Evolutionary conservation across 2,329 filamentous ascomycete species (phyloP).

Genomic region (Fusarium sp.): DNA sequence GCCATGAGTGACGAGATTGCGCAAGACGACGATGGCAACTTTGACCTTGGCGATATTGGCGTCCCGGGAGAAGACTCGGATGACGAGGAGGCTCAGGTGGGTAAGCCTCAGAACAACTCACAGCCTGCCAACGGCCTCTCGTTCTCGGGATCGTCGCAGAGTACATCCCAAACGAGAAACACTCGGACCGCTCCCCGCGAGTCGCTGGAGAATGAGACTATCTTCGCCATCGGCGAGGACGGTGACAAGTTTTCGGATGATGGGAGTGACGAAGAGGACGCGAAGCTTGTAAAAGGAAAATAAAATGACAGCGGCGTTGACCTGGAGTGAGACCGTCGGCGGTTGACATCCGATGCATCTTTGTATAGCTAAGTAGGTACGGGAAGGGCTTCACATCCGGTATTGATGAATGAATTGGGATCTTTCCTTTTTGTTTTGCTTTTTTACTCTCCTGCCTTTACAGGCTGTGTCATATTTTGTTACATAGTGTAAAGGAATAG

Average conservation of each 20-base stretch:
- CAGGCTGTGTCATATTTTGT: constrained; percentile 12
- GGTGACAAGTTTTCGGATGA: constrained; percentile 87
- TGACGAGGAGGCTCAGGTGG: constrained; percentile 69
- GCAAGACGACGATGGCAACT: constrained; percentile 95
- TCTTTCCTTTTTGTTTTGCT: constrained; percentile 19
- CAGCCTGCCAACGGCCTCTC: constrained; percentile 48
- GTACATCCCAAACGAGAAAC: constrained; percentile 40
- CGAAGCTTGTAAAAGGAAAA: constrained; percentile 66
- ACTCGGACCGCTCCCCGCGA: constrained; percentile 63
- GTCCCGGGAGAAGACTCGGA: constrained; percentile 76
- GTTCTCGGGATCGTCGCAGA: constrained; percentile 42
- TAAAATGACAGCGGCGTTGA: constrained; percentile 48
- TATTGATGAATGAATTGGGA: constrained; percentile 41
- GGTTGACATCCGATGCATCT: constrained; percentile 15
- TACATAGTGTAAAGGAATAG: constrained; percentile 23
- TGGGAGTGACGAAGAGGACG: constrained; percentile 69
- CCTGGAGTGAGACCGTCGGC: constrained; percentile 14
- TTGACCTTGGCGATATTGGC: constrained; percentile 94
- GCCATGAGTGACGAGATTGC: constrained; percentile 99
- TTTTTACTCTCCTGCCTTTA: constrained; percentile 1
- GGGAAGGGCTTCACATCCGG: constrained; percentile 25
- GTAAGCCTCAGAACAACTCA: constrained; percentile 51
- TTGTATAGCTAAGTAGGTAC: constrained; percentile 44
- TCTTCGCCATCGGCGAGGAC: constrained; percentile 93
- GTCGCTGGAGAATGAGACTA: constrained; percentile 88